Conservation (phyloP, 208 protist genomes). For the Acanthamoeba lenticulata region DNA sequence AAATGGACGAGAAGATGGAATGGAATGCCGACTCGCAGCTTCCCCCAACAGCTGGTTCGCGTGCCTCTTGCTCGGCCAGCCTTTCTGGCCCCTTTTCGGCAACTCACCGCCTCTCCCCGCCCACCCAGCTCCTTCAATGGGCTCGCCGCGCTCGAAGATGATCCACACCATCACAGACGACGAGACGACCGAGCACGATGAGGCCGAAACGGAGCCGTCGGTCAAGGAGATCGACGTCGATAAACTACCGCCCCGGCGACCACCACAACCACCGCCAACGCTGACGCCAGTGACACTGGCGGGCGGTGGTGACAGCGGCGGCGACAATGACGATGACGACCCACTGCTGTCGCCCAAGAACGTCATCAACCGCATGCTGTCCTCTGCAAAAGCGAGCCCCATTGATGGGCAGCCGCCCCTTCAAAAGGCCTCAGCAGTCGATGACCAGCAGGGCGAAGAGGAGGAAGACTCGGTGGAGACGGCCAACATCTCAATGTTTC, state of each 20-base stretch:
- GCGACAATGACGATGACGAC: background rate
- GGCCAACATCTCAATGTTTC: slow-evolving; percentile 29
- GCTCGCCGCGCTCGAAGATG: background rate
- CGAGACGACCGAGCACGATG: background rate
- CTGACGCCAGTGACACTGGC: background rate
- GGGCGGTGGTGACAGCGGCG: background rate
- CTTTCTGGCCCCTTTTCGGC: no score
- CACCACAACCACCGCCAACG: background rate
- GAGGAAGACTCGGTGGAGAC: slow-evolving; percentile 9
- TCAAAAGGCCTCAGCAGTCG: background rate
- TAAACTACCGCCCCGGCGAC: background rate
- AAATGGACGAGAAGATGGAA: slow-evolving; percentile 43
- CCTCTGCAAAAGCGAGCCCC: no score
- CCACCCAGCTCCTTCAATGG: background rate
- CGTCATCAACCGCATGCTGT: background rate
- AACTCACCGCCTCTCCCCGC: no score
- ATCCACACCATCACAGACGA: background rate
- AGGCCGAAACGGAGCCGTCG: no score
- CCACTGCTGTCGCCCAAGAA: background rate
- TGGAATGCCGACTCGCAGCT: background rate
- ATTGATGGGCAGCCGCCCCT: background rate
- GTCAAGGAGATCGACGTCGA: background rate
- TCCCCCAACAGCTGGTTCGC: background rate
- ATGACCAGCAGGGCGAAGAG: background rate
- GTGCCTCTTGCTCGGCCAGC: background rate